phyloP scores from a whole-genome alignment of 257 asterid genomes.

The Scutellaria baicalensis region DNA sequence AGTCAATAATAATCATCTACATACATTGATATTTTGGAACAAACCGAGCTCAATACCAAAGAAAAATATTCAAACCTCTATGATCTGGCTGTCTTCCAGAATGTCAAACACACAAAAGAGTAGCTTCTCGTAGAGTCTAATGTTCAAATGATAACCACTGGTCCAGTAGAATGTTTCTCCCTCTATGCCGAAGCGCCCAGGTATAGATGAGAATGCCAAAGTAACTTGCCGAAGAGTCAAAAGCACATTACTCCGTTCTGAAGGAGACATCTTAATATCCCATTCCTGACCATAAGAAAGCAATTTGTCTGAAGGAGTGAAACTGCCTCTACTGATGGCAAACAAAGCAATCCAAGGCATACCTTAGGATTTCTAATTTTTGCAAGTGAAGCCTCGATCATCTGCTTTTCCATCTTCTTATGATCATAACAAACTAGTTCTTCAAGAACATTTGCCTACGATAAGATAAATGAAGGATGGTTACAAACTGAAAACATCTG shows the following conservation, averaged over 20 bases:
- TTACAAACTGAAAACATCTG: conserved; percentile 20
- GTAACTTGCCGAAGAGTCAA: conserved; percentile 58
- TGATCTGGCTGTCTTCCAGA: conserved; percentile 81
- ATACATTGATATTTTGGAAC: neutral
- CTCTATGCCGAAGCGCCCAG: conserved; percentile 66
- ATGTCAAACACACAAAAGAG: conserved; percentile 82
- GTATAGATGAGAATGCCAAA: conserved; percentile 50
- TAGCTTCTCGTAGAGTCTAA: conserved; percentile 81
- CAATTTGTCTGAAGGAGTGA: conserved; percentile 4
- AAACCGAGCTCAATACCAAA: neutral
- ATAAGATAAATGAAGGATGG: conserved; percentile 16
- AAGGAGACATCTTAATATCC: conserved; percentile 74
- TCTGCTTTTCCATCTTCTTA: conserved; percentile 43
- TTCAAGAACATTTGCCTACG: conserved; percentile 76
- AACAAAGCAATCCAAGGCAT: conserved; percentile 17
- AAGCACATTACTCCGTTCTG: conserved; percentile 64
- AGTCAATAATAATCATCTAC: conserved; percentile 12
- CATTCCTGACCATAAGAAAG: conserved; percentile 55
- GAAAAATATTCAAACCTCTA: conserved; percentile 56
- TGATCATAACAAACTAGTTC: conserved; percentile 57
- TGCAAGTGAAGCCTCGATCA: conserved; percentile 45
- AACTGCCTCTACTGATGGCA: conserved; percentile 5
- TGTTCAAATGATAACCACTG: conserved; percentile 68
- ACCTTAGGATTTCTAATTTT: conserved; percentile 75
- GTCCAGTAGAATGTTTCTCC: conserved; percentile 93